These are phyloP conservation scores for Entomortierella lignicola DNA, from an alignment of 192 early-diverging fungal species.

Conservation along the genomic window DNA sequence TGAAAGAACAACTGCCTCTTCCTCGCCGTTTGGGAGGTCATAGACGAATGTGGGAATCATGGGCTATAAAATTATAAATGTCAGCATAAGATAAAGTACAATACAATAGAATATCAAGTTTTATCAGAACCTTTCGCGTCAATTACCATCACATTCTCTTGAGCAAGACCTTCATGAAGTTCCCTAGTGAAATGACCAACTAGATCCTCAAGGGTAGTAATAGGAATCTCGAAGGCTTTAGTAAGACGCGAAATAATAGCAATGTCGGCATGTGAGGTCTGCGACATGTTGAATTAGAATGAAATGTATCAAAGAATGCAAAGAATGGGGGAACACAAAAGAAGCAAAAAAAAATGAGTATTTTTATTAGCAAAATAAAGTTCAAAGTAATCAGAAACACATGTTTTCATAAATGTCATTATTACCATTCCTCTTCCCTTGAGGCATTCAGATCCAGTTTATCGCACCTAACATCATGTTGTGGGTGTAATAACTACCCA, in stretches of 20 bases:
- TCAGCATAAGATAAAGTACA: not conserved
- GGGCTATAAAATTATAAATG: slow-evolving; percentile 22
- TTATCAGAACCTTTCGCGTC: too few relatives aligned
- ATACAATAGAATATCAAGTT: not conserved
- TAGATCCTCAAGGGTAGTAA: slow-evolving; percentile 33
- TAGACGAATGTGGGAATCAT: slow-evolving; percentile 94
- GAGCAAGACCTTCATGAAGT: slow-evolving; percentile 24
- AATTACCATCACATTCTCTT: slow-evolving; percentile 31
- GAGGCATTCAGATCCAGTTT: too few relatives aligned
- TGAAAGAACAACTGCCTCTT: slow-evolving; percentile 85
- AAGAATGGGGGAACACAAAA: too few relatives aligned
- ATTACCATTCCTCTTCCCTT: too few relatives aligned
- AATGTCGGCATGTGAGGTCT: not conserved
- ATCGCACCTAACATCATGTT: too few relatives aligned
- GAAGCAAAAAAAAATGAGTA: slow-evolving; percentile 1
- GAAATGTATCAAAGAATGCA: not conserved
- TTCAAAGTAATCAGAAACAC: too few relatives aligned
- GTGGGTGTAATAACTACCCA: too few relatives aligned
- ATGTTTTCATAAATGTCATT: too few relatives aligned
- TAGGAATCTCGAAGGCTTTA: slow-evolving; percentile 39
- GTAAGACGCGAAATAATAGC: slow-evolving; percentile 27
- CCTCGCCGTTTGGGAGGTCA: slow-evolving; percentile 82
- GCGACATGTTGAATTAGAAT: slow-evolving; percentile 5
- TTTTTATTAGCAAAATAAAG: not conserved
- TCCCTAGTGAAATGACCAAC: slow-evolving; percentile 44